Conservation (phyloP, 1,284 basidiomycete species). For the Apiotrichum sp. region DNA sequence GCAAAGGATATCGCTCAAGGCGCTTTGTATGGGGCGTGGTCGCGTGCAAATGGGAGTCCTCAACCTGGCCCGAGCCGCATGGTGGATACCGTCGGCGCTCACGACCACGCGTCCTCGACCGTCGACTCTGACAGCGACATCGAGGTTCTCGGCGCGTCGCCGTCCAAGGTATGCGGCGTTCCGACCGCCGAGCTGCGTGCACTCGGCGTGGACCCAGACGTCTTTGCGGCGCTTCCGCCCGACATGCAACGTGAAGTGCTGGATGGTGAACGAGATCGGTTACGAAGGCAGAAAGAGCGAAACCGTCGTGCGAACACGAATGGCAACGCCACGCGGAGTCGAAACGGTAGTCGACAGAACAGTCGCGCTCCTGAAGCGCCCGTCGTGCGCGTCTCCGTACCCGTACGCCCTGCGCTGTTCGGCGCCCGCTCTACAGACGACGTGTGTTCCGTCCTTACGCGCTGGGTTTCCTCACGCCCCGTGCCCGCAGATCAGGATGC, state of each 20-base stretch:
- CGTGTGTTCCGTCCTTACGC: conserved; percentile 60
- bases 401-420: conserved; percentile 53
- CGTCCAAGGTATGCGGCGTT: conserved; percentile 19
- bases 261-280: conserved; percentile 49
- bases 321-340: conserved; percentile 38
- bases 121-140: background rate
- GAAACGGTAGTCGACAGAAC: conserved; percentile 41
- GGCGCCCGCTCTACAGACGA: conserved; percentile 60
- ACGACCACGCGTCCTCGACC: too few relatives aligned
- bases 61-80: background rate
- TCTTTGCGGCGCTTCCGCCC: conserved; percentile 64
- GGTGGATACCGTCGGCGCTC: background rate
- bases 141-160: conserved; percentile 4
- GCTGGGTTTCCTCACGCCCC: conserved; percentile 60
- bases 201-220: conserved; percentile 62
- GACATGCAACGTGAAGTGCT: conserved; percentile 67
- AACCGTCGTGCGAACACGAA: conserved; percentile 18
- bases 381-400: conserved; percentile 44
- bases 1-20: conserved; percentile 29
- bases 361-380: background rate
- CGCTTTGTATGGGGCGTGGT: conserved; percentile 37
- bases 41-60: background rate
- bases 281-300: conserved; percentile 40
- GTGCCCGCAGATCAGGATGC: conserved; percentile 64
- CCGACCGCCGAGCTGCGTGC: conserved; percentile 53